A percentile compares a stretch with the other conserved stretches of the same genome.
Evolutionary conservation across 169 alveolate species (phyloP).

Genomic region (Theileria parva): DNA sequence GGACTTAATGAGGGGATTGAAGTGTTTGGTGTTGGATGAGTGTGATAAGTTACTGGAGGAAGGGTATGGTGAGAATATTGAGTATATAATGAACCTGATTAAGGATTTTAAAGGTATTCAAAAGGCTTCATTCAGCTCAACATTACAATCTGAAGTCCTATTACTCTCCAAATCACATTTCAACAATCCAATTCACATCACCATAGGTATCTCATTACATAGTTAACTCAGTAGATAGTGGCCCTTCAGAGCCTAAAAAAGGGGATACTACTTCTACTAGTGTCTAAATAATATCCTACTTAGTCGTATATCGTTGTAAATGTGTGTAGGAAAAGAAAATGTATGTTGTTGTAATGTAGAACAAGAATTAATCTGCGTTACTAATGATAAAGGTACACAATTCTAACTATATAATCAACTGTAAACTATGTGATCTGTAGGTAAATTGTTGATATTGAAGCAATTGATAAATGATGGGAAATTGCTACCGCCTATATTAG

Average conservation of each 20-base stretch:
- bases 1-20: constrained; percentile 81
- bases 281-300: no score
- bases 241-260: no score
- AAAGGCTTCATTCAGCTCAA: constrained; percentile 56
- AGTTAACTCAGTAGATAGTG: neutral
- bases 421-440: neutral
- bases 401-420: neutral
- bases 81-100: constrained; percentile 26
- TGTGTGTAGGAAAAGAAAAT: constrained; percentile 14
- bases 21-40: constrained; percentile 95
- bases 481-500: constrained; percentile 65
- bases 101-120: constrained; percentile 1
- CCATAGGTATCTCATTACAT: constrained; percentile 19
- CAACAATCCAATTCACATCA: constrained; percentile 42
- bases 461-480: constrained; percentile 77
- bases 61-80: constrained; percentile 56
- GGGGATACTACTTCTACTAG: no score
- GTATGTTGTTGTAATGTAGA: constrained; percentile 70
- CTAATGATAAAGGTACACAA: constrained; percentile 64
- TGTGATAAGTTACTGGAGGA: constrained; percentile 94
- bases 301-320: neutral
- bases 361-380: constrained; percentile 77
- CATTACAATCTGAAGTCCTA: constrained; percentile 53
- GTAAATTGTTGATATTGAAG: constrained; percentile 61
- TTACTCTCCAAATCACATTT: constrained; percentile 36